phyloP scores from a whole-genome alignment of 1,284 basidiomycete genomes.

The Ganoderma lucidum region DNA sequence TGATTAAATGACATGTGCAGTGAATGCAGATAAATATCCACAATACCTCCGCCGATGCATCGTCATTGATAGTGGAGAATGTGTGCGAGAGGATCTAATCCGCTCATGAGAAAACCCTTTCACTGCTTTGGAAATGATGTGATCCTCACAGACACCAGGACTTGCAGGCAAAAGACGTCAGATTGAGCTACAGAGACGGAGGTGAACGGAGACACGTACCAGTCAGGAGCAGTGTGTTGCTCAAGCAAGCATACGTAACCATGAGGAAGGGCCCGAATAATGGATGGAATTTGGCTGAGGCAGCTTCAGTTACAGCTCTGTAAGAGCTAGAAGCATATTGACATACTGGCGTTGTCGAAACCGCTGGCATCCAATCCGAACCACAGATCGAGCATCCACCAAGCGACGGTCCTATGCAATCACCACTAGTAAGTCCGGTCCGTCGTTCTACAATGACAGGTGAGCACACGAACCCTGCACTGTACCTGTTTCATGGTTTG shows the following conservation, averaged over 20 bases:
- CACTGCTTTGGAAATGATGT: no score
- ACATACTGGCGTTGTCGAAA: slow-evolving; percentile 80
- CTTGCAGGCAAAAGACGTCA: slow-evolving; percentile 43
- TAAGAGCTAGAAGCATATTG: neutral
- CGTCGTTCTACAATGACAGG: neutral
- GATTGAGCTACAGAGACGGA: slow-evolving; percentile 21
- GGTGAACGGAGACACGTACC: slow-evolving; percentile 50
- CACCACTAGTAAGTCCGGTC: neutral
- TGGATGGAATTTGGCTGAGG: slow-evolving; percentile 76
- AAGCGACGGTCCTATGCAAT: slow-evolving; percentile 58
- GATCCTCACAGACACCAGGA: slow-evolving; percentile 76
- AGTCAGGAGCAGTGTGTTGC: slow-evolving; percentile 87
- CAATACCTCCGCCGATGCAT: slow-evolving; percentile 87
- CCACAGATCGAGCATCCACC: slow-evolving; percentile 92
- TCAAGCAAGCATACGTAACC: slow-evolving; percentile 87
- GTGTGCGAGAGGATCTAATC: slow-evolving; percentile 92
- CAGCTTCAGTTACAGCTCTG: neutral
- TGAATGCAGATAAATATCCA: neutral
- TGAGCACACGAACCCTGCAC: slow-evolving; percentile 47
- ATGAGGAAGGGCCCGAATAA: slow-evolving; percentile 88
- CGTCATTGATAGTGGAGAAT: slow-evolving; percentile 90
- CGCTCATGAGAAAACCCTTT: neutral
- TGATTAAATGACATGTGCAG: neutral
- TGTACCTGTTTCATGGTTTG: slow-evolving; percentile 48
- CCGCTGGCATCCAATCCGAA: slow-evolving; percentile 91